Conservation (phyloP, 129 eudicot genomes). For the Heracleum sosnowskyi region DNA sequence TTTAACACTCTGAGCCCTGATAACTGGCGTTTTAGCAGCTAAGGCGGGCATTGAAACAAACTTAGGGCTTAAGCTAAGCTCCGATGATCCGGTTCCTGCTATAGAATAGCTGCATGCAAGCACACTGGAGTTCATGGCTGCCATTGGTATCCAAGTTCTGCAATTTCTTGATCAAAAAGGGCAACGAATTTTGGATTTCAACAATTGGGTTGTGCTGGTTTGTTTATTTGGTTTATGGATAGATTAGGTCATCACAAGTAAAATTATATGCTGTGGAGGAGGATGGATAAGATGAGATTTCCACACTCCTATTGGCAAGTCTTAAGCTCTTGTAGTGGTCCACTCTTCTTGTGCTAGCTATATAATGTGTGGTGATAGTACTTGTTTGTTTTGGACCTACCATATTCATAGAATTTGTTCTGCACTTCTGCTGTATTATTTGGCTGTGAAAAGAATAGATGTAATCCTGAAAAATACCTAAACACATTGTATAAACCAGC, state of each 20-base stretch:
- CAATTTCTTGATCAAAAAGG: not conserved
- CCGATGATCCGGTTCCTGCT: constrained; percentile 39
- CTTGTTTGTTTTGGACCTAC: not conserved
- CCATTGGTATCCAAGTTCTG: constrained; percentile 33
- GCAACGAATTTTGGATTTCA: not conserved
- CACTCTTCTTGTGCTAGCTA: not conserved
- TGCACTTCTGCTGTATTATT: not conserved
- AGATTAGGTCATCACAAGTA: constrained; percentile 8
- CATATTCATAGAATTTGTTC: not conserved
- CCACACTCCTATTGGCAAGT: constrained; percentile 74
- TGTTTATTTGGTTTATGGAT: constrained; percentile 21
- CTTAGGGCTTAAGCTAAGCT: constrained; percentile 56
- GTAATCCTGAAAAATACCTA: not conserved
- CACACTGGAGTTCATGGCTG: constrained; percentile 73
- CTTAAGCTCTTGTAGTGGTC: not conserved
- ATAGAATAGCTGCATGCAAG: constrained; percentile 76
- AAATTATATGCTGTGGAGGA: constrained; percentile 59
- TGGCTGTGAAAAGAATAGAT: not conserved
- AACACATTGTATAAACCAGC: not conserved
- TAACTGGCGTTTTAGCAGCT: constrained; percentile 46
- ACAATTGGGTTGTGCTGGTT: not conserved
- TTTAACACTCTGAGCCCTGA: constrained; percentile 44
- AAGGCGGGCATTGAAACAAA: constrained; percentile 31
- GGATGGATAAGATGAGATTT: constrained; percentile 99
- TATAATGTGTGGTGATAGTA: not conserved